Base-by-base conservation (phyloP, 495 filamentous ascomycete genomes). In the Halenospora varia region DNA sequence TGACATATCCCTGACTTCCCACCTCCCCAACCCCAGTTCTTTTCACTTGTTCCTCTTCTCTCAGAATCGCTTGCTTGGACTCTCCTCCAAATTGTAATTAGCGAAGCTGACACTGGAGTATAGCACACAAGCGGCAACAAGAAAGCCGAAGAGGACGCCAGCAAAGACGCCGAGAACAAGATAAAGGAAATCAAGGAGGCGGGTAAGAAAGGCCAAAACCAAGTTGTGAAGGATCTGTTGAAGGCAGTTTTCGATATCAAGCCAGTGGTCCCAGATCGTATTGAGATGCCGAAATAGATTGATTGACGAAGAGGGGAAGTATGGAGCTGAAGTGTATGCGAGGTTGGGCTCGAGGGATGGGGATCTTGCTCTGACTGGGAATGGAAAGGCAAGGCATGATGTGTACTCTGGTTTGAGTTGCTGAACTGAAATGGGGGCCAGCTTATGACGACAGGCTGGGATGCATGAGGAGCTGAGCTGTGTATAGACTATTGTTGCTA, bases 221-320 rank as follows among this genome's bases (percentile, higher is more conserved):
- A 91, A 70, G 90, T 98, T 2, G 78, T 96, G 23, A 80, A 88
- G 47, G 85, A 91, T 57, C 74, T 98, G 57, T 76, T 97, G 41
- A 78, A 82, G 55, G 90, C 87, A 18, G 88, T 96, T 8, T 85
- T 86, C 57, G 82, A 91, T 56, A 84, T 91, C 55, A 88, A 88
- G 72, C 88, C 90, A 15, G 77, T 86, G 63, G 77, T 83, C 23
- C 85, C 85, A 19, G 65, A 67, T 10, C 59, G 65, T 49, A 65
- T 67, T 25, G 62, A 67, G 50, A 45, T 56, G 17, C 62, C 65
- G 15, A 44, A 61, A 58, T 67, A 62, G 18, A n/a, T n/a, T n/a
- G n/a, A n/a, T n/a, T n/a, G n/a, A n/a, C n/a, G n/a, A n/a, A n/a
- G n/a, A n/a, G n/a, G n/a, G n/a, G n/a, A n/a, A n/a, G n/a, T n/a